Conservation (phyloP, 208 protist species). For the Trypanosoma lewisi region DNA sequence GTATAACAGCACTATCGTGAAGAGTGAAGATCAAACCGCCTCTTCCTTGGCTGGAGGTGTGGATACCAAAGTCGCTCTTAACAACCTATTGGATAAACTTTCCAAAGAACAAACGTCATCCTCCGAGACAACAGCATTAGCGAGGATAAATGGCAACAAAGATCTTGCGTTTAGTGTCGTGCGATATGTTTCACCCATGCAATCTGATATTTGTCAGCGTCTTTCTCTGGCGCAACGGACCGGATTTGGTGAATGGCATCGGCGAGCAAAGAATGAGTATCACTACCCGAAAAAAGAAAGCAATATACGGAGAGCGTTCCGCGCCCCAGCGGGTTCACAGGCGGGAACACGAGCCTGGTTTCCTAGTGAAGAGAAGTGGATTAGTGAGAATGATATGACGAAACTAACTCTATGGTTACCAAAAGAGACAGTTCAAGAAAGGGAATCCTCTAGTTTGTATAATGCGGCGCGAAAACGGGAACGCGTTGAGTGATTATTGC, state of each 20-base stretch:
- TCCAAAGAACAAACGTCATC: constrained; percentile 22
- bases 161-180: constrained; percentile 10
- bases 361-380: constrained; percentile 54
- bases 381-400: constrained; percentile 54
- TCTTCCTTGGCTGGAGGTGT: neutral
- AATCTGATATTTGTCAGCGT: constrained; percentile 29
- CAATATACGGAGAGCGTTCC: constrained; percentile 41
- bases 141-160: constrained; percentile 24
- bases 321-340: constrained; percentile 42
- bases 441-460: constrained; percentile 34
- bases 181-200: constrained; percentile 20
- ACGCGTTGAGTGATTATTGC: constrained; percentile 12
- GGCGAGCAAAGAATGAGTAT: constrained; percentile 26
- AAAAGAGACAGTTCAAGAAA: constrained; percentile 18
- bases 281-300: constrained; percentile 56
- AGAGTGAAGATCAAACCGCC: constrained; percentile 7
- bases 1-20: constrained; percentile 13
- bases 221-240: constrained; percentile 49
- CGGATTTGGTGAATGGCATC: constrained; percentile 56
- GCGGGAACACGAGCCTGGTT: constrained; percentile 51
- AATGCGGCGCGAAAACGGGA: constrained; percentile 31
- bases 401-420: constrained; percentile 37
- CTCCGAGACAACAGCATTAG: neutral
- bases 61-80: constrained; percentile 40
- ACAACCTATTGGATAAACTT: constrained; percentile 51